Conservation (phyloP, 2,329 filamentous ascomycete genomes). For the Xylaria sp. region DNA sequence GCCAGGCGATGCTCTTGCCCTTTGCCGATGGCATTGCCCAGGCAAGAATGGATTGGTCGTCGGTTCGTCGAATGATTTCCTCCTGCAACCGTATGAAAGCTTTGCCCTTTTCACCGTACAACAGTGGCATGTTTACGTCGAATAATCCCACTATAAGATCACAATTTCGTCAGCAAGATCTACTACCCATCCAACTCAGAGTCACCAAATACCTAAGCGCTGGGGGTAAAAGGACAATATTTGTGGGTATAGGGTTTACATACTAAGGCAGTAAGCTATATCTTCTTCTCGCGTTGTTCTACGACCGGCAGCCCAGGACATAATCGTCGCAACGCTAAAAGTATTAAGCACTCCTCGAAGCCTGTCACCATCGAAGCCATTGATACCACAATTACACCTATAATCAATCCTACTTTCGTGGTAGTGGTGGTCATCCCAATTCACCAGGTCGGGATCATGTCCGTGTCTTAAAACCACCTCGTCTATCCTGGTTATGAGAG, state of each 20-base stretch:
- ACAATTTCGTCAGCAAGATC: neutral
- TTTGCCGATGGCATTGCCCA: neutral
- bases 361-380: neutral
- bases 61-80: constrained; percentile 22
- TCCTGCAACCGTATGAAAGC: constrained; percentile 31
- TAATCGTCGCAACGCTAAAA: constrained; percentile 18
- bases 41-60: constrained; percentile 26
- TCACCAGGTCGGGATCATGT: neutral
- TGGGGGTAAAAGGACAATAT: neutral
- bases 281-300: constrained; percentile 30
- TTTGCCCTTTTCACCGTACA: constrained; percentile 26
- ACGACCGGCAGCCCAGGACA: constrained; percentile 28
- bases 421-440: constrained; percentile 4
- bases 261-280: constrained; percentile 29
- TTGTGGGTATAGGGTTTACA: neutral
- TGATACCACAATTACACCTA: neutral
- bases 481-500: constrained; percentile 10
- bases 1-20: neutral
- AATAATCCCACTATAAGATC: constrained; percentile 23
- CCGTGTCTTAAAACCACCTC: constrained; percentile 13
- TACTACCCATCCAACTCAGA: too few relatives aligned
- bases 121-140: constrained; percentile 32
- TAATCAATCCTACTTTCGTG: neutral
- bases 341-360: constrained; percentile 4
- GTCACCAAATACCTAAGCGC: neutral